A percentile compares a stretch with the other conserved stretches of the same genome.
Conservation (phyloP, 306 rosid species). For the Acacia acuminata region DNA sequence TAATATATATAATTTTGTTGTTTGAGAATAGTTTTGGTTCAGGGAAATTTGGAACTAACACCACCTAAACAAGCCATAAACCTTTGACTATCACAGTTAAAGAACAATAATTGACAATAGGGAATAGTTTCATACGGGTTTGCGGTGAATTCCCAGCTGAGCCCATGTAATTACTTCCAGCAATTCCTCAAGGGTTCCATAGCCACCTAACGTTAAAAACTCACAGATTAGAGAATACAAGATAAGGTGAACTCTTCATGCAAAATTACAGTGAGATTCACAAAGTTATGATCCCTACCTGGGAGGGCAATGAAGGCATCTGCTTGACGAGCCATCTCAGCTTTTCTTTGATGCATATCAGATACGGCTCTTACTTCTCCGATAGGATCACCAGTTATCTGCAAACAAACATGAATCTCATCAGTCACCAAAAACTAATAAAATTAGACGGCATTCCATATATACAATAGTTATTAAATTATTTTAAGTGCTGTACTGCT, state of each 20-base stretch:
- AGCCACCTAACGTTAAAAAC: slow-evolving; percentile 65
- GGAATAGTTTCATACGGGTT: slow-evolving; percentile 65
- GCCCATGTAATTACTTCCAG: slow-evolving; percentile 99
- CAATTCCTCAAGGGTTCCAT: slow-evolving; percentile 97
- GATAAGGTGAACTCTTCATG: neutral
- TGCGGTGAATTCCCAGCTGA: slow-evolving; percentile 96
- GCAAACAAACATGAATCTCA: slow-evolving; percentile 3
- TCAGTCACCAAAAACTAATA: neutral
- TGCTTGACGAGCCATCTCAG: slow-evolving; percentile 98
- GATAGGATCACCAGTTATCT: slow-evolving; percentile 91
- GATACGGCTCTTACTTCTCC: slow-evolving; percentile 95
- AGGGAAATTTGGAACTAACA: slow-evolving; percentile 21
- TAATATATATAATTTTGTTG: neutral
- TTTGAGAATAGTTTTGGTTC: slow-evolving; percentile 29
- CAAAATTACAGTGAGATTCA: neutral
- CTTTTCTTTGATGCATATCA: slow-evolving; percentile 97
- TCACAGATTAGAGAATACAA: neutral
- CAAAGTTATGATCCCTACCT: slow-evolving; percentile 44
- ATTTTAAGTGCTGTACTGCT: slow-evolving; percentile 39
- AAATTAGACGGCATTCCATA: neutral
- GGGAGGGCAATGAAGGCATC: slow-evolving; percentile 99
- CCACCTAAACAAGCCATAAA: neutral
- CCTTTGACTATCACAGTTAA: neutral
- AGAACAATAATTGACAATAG: neutral
- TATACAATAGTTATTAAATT: neutral